phyloP scores from a whole-genome alignment of 768 basidiomycete species.

The Podaxis sp. region DNA sequence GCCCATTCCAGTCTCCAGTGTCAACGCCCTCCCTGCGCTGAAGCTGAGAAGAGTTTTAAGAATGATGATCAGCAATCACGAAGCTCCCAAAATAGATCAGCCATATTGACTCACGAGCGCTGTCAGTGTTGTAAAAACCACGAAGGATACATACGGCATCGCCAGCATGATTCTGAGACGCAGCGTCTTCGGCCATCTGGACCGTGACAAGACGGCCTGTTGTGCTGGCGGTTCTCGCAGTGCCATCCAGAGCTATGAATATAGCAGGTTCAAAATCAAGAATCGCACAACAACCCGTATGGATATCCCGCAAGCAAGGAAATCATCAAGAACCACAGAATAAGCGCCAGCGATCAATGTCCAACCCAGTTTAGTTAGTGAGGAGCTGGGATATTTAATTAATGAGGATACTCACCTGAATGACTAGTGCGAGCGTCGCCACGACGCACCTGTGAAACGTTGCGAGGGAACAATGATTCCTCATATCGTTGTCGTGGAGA shows the following conservation, averaged over 20 bases:
- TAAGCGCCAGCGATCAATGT: conserved; percentile 5
- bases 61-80: not conserved
- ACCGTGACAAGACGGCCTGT: conserved; percentile 12
- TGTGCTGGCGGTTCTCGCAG: conserved; percentile 19
- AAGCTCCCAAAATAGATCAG: not conserved
- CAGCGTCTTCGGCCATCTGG: conserved; percentile 11
- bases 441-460: conserved; percentile 18
- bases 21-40: conserved; percentile 18
- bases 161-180: conserved; percentile 13
- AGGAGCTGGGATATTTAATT: not conserved
- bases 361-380: not conserved
- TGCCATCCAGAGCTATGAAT: conserved; percentile 20
- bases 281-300: not conserved
- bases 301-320: conserved; percentile 1
- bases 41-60: conserved; percentile 9
- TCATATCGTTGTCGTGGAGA: not conserved
- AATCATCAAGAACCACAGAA: conserved; percentile 17
- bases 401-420: conserved; percentile 19
- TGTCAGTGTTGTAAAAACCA: conserved; percentile 33
- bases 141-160: conserved; percentile 35
- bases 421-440: conserved; percentile 21
- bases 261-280: not conserved
- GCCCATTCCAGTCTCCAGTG: conserved; percentile 32
- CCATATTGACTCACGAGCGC: conserved; percentile 27
- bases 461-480: not conserved